phyloP scores from a whole-genome alignment of 2,329 filamentous ascomycete species.

The Aspergillus fijiensis region DNA sequence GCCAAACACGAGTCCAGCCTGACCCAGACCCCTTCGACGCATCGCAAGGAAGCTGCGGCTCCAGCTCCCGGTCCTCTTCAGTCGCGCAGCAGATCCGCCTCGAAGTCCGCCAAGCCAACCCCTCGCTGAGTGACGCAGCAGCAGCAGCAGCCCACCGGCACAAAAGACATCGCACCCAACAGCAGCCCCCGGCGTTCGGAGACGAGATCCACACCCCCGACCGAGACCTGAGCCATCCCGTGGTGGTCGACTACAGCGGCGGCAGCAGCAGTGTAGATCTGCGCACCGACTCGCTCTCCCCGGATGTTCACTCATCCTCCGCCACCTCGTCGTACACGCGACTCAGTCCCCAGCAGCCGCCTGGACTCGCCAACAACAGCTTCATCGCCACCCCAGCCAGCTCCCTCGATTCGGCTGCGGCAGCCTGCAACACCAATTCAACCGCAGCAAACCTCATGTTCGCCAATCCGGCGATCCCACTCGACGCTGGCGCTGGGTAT shows the following conservation, averaged over 20 bases:
- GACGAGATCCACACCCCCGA: neutral
- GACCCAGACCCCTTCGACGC: neutral
- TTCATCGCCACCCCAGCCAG: neutral
- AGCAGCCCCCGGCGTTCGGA: neutral
- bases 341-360: neutral
- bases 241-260: neutral
- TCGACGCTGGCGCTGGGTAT: neutral
- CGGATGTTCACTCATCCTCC: neutral
- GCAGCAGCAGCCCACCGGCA: neutral
- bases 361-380: neutral
- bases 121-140: neutral
- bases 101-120: neutral
- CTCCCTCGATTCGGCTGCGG: neutral
- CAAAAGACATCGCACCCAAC: neutral
- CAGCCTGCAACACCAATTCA: neutral
- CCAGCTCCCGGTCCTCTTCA: neutral
- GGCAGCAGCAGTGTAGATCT: neutral
- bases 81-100: slow-evolving; percentile 8
- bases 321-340: neutral
- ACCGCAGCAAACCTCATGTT: neutral
- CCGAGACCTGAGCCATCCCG: neutral
- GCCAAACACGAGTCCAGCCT: neutral
- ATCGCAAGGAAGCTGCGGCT: neutral
- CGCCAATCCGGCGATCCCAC: neutral
- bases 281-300: neutral